A percentile compares a stretch with the other conserved stretches of the same genome.
Conservation (phyloP, 2,329 filamentous ascomycete species). For the Hymenoscyphus fraxineus region DNA sequence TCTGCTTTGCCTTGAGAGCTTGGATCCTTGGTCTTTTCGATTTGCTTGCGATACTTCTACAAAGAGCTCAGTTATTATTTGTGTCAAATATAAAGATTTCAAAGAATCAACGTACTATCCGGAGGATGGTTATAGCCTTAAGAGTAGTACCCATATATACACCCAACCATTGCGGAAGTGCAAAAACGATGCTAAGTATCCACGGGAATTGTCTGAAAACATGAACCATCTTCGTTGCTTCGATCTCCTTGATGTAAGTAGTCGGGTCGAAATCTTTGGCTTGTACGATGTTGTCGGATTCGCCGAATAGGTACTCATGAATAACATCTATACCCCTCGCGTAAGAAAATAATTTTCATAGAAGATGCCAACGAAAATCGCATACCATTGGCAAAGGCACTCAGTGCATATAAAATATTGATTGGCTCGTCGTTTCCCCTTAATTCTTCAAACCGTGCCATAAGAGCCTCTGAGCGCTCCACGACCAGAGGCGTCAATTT, state of each 20-base stretch:
- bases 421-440: slow-evolving; percentile 11
- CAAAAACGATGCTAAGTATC: background rate
- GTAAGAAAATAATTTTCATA: background rate
- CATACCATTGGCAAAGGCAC: slow-evolving; percentile 4
- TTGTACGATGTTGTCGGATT: background rate
- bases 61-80: background rate
- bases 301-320: background rate
- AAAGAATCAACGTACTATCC: background rate
- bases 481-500: slow-evolving; percentile 10
- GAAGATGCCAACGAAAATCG: background rate
- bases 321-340: background rate
- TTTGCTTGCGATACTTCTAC: background rate
- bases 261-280: background rate
- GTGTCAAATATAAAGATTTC: background rate
- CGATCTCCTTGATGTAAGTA: background rate
- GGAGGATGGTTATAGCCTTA: background rate
- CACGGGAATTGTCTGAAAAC: background rate
- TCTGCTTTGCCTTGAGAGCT: background rate
- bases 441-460: slow-evolving; percentile 15
- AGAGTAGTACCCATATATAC: background rate
- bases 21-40: background rate
- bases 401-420: slow-evolving; percentile 19
- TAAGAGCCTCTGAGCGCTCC: slow-evolving; percentile 6
- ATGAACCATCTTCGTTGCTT: background rate
- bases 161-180: background rate